Base-by-base conservation (phyloP, 441 rosid species). In the Croton laevigatus region DNA sequence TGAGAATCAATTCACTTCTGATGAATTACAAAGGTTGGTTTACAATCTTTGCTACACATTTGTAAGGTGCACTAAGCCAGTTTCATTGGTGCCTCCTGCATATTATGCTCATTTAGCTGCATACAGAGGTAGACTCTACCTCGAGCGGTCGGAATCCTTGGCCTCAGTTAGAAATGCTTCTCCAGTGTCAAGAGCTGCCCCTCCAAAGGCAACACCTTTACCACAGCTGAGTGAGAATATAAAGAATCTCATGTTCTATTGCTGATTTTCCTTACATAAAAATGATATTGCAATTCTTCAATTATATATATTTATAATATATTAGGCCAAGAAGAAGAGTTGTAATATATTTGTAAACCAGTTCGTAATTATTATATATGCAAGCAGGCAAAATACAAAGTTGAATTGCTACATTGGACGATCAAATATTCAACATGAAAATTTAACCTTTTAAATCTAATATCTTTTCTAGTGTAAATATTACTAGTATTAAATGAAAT, bases 71-170 rank as follows among this genome's bases (percentile, higher is more conserved):
- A 89, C 94, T 0, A 79, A 87, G 59, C 85, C 94, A 3, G 87
- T 87, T 48, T 94, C 98, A 0, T 71, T 91, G 66, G 93, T 88
- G 60, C 96, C 96, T 58, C 96, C 96, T 4, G 96, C 87, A 2
- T 90, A 90, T 71, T 88, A 90, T 75, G 96, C 93, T 22, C 93
- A 85, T 79, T 74, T 90, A 49, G 90, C 90, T 37, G 96, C 96
- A 17, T 85, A 80, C 55, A 84, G 96, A n/a, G 96, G 91, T 38
- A 78, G 91, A 17, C 85, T 80, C 59, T 90, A 88, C 74, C 68
- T 90, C 0, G 88, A 85, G 38, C 80, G 97, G 48, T 84, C 95
- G 0, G 95, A 89, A 63, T 64, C 79, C n/a, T 57, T 45, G 44
- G 70, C 80, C 68, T 80, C 77, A 16, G 55, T 37, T 60, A 83